Evolutionary conservation across 2,329 filamentous ascomycete genomes (phyloP).

Genomic region (Daldinia sp.): DNA sequence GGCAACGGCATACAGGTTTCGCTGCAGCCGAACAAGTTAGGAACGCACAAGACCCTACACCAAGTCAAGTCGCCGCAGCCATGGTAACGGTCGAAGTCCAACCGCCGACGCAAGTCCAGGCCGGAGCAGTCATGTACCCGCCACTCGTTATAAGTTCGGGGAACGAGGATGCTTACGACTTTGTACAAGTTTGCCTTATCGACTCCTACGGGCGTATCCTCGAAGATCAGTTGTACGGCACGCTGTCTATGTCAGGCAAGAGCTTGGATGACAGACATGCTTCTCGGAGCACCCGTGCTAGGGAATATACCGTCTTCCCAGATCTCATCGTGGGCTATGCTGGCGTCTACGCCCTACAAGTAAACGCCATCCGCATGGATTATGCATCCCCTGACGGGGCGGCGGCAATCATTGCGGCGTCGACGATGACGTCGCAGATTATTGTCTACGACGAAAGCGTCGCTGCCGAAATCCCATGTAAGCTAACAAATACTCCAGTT

Average conservation of each 20-base stretch:
- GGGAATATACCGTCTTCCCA: slow-evolving; percentile 44
- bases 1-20: slow-evolving; percentile 17
- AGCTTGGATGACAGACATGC: slow-evolving; percentile 29
- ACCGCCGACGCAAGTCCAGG: slow-evolving; percentile 45
- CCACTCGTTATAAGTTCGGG: slow-evolving; percentile 45
- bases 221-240: slow-evolving; percentile 42
- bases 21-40: slow-evolving; percentile 19
- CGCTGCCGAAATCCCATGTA: slow-evolving; percentile 43
- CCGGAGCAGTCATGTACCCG: slow-evolving; percentile 45
- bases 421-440: slow-evolving; percentile 36
- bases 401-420: slow-evolving; percentile 30
- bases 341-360: slow-evolving; percentile 43
- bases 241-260: slow-evolving; percentile 37
- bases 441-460: slow-evolving; percentile 41
- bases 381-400: slow-evolving; percentile 35
- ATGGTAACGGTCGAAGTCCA: slow-evolving; percentile 47
- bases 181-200: slow-evolving; percentile 44
- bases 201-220: slow-evolving; percentile 42
- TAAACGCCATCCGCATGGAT: slow-evolving; percentile 45
- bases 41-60: slow-evolving; percentile 10
- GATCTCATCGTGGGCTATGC: slow-evolving; percentile 41
- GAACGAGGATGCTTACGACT: slow-evolving; percentile 39
- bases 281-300: slow-evolving; percentile 30
- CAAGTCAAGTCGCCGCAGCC: slow-evolving; percentile 18
- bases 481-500: slow-evolving; percentile 9